phyloP scores from a whole-genome alignment of 2,329 filamentous ascomycete genomes.

The Taxawa tesnikishii region DNA sequence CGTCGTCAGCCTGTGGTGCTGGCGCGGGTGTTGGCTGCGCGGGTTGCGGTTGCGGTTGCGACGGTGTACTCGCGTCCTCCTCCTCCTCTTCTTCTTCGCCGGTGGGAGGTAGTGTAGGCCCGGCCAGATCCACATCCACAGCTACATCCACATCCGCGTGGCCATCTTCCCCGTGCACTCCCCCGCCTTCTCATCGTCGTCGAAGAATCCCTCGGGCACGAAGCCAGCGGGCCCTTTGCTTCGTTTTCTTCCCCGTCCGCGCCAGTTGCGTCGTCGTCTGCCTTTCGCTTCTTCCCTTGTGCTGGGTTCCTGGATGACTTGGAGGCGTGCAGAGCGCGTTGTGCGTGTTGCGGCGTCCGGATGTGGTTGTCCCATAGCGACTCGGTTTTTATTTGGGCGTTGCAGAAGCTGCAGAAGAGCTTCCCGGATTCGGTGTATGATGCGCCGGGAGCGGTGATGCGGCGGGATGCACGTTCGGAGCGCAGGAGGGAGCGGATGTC shows the following conservation, averaged over 20 bases:
- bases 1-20: constrained; percentile 46
- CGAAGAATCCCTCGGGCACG: constrained; percentile 6
- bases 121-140: too few relatives aligned
- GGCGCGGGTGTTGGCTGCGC: constrained; percentile 4
- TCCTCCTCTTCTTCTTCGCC: constrained; percentile 1
- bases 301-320: constrained; percentile 16
- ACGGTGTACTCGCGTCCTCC: not conserved
- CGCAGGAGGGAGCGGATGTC: constrained; percentile 71
- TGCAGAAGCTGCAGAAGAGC: constrained; percentile 56
- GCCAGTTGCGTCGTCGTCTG: constrained; percentile 14
- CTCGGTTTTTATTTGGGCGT: constrained; percentile 52
- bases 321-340: constrained; percentile 24
- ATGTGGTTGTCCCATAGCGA: constrained; percentile 54
- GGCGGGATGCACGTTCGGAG: constrained; percentile 61
- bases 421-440: constrained; percentile 56
- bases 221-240: constrained; percentile 6
- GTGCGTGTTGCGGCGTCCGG: constrained; percentile 37
- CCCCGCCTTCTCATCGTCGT: constrained; percentile 13
- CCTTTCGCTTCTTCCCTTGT: constrained; percentile 42
- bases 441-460: constrained; percentile 58
- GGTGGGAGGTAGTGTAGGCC: too few relatives aligned
- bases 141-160: not conserved
- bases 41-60: not conserved
- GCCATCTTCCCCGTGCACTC: constrained; percentile 22
- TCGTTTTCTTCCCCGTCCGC: constrained; percentile 10